Evolutionary conservation across 1,284 basidiomycete genomes (phyloP), one percentile per base, ranked within the genome.

Genomic region (Sporisorium iseilematis-ciliati): DNA sequence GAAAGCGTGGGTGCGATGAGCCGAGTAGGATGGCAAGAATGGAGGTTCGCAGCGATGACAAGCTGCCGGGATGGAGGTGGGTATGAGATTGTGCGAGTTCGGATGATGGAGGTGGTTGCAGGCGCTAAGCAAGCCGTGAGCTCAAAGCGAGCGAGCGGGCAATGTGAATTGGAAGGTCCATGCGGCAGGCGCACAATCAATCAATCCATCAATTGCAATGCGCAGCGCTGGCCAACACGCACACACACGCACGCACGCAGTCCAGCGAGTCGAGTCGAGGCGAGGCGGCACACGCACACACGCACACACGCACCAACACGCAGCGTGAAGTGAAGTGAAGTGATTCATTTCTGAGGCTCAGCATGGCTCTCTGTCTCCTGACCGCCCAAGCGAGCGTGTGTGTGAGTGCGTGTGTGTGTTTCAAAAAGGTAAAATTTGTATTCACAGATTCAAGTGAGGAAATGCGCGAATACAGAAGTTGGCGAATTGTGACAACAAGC

Each of bases 101-200:
- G 31, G 50, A 57, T 57, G 55, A 54, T 26, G 45, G 54, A 53
- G 48, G 45, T 42, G 31, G 54, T 48, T 62, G 59, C 65, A 67
- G 59, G 50, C 53, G 54, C 20, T 40, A 45, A 46, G 51, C 20
- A 35, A 21, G n/a, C 11, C 46, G n/a, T n/a, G n/a, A 31, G 50
- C 50, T 29, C 29, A 56, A 40, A 56, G 38, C 26, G 31, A 56
- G 35, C 33, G n/a, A n/a, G n/a, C n/a, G n/a, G n/a, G n/a, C n/a
- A n/a, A n/a, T n/a, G n/a, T n/a, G n/a, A 43, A 50, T 40, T 49
- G 45, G 45, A 65, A 64, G 56, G 51, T 65, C 64, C 40, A 66
- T 33, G 31, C 31, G 31, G 31, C 31, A 33, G 31, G 31, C 31
- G 31, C 31, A 33, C 8, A 12, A 33, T 33, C 31, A 31, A 31